These are phyloP conservation scores for Mycosarcoma maydis DNA, from an alignment of 1,284 basidiomycete genomes.

Conservation along the genomic window DNA sequence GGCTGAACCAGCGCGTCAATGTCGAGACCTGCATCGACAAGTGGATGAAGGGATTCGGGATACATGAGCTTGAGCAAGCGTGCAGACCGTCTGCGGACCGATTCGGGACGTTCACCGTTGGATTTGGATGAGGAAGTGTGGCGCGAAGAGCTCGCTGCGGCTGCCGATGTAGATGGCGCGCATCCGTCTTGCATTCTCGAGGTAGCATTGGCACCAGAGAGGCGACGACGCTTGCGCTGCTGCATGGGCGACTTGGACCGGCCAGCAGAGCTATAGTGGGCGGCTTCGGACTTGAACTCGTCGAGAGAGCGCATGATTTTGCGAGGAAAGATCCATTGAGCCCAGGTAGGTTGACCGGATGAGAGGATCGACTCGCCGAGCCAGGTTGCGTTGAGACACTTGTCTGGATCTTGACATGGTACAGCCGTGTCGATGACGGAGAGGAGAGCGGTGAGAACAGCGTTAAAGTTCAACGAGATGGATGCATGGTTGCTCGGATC, in stretches of 20 bases:
- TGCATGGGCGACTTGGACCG: constrained; percentile 8
- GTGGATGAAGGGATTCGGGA: constrained; percentile 24
- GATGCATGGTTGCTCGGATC: constrained; percentile 14
- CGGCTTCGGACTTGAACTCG: constrained; percentile 17
- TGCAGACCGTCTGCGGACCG: constrained; percentile 30
- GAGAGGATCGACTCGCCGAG: constrained; percentile 25
- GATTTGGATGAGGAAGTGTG: constrained; percentile 13
- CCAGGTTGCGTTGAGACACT: constrained; percentile 29
- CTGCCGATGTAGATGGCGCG: background rate
- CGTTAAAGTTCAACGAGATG: constrained; percentile 29
- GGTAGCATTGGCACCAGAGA: constrained; percentile 1
- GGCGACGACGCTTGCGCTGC: constrained; percentile 27
- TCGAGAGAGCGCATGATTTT: constrained; percentile 22
- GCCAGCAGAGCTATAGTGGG: background rate
- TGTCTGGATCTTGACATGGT: background rate
- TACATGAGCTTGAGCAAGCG: constrained; percentile 40
- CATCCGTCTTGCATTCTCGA: background rate
- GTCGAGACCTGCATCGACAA: constrained; percentile 35
- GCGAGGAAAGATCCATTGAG: constrained; percentile 42
- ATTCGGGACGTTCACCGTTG: constrained; percentile 15
- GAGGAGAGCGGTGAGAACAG: constrained; percentile 32
- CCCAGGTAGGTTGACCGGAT: constrained; percentile 30
- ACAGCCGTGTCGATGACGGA: constrained; percentile 37
- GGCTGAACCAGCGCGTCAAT: constrained; percentile 27
- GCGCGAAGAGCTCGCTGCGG: constrained; percentile 6